Evolutionary conservation across 2,329 filamentous ascomycete species (phyloP).

Genomic region (Onygenales sp.): DNA sequence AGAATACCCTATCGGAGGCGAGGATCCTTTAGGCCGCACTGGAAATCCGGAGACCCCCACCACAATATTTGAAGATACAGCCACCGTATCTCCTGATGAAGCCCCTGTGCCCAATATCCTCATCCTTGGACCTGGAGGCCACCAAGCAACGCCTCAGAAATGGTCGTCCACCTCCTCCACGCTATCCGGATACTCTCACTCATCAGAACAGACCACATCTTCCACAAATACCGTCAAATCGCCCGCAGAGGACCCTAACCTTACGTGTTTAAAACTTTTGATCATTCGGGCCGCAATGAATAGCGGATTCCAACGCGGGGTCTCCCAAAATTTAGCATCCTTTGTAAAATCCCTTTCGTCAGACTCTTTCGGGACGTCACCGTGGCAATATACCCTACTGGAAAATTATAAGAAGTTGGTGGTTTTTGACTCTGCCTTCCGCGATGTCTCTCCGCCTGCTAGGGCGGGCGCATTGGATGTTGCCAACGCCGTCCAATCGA

Average conservation of each 20-base stretch:
- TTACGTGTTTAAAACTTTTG: conserved; percentile 67
- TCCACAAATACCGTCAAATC: conserved; percentile 36
- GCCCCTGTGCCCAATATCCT: conserved; percentile 78
- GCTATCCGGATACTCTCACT: conserved; percentile 68
- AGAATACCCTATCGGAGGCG: conserved; percentile 22
- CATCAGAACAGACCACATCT: conserved; percentile 40
- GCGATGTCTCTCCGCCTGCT: conserved; percentile 26
- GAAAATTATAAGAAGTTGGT: conserved; percentile 75
- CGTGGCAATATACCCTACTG: conserved; percentile 62
- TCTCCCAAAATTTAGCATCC: conserved; percentile 51
- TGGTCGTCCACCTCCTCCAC: conserved; percentile 79
- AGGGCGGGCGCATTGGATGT: conserved; percentile 56
- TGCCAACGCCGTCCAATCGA: conserved; percentile 67
- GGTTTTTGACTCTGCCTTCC: conserved; percentile 60
- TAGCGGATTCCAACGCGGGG: conserved; percentile 62
- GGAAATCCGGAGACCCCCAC: conserved; percentile 74
- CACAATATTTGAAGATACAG: conserved; percentile 88
- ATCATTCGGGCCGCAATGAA: conserved; percentile 81
- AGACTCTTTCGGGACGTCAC: conserved; percentile 66
- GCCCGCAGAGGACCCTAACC: conserved; percentile 59
- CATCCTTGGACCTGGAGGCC: conserved; percentile 63
- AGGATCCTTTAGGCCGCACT: conserved; percentile 15
- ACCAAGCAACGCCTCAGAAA: conserved; percentile 33
- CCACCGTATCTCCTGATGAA: conserved; percentile 73
- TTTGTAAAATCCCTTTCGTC: conserved; percentile 69